Percentiles rank a stretch among this genome's conserved stretches.
These are phyloP conservation scores for Hansenula sp. DNA, from an alignment of 1,139 yeast species.

Conservation along the genomic window DNA sequence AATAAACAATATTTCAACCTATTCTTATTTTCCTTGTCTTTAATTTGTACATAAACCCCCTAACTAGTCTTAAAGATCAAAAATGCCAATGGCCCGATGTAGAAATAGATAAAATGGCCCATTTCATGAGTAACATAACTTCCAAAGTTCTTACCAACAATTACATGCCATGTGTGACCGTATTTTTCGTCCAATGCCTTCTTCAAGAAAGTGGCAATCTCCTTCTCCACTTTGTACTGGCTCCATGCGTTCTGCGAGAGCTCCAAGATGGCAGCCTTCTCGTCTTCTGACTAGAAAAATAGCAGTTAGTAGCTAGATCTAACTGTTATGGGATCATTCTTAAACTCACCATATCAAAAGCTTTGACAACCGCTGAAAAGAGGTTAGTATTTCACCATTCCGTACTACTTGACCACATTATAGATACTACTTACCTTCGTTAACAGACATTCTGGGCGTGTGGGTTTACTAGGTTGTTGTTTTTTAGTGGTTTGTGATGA, in stretches of 20 bases:
- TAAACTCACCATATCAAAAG: slow-evolving; percentile 37
- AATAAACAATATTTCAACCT: neutral
- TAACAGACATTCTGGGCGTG: neutral
- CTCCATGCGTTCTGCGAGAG: slow-evolving; percentile 51
- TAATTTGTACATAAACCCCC: neutral
- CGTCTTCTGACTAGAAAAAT: slow-evolving; percentile 40
- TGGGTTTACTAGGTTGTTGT: neutral
- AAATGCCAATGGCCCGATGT: slow-evolving; percentile 76
- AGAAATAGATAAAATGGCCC: slow-evolving; percentile 81
- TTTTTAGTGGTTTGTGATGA: neutral
- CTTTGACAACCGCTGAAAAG: slow-evolving; percentile 33
- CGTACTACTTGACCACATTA: too few species aligned
- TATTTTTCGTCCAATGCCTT: slow-evolving; percentile 62
- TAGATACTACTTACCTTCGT: slow-evolving; percentile 2
- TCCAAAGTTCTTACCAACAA: slow-evolving; percentile 92
- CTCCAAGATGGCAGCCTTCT: slow-evolving; percentile 56
- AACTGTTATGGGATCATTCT: neutral
- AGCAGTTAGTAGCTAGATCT: neutral
- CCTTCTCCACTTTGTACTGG: slow-evolving; percentile 52
- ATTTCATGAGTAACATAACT: slow-evolving; percentile 87
- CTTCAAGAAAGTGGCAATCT: slow-evolving; percentile 77
- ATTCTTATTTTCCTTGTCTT: neutral
- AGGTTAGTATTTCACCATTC: slow-evolving; percentile 1
- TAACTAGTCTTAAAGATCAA: slow-evolving; percentile 73
- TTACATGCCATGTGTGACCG: slow-evolving; percentile 93